These are phyloP conservation scores for Neofusicoccum laricinum DNA, from an alignment of 2,329 filamentous ascomycete genomes.

Conservation along the genomic window DNA sequence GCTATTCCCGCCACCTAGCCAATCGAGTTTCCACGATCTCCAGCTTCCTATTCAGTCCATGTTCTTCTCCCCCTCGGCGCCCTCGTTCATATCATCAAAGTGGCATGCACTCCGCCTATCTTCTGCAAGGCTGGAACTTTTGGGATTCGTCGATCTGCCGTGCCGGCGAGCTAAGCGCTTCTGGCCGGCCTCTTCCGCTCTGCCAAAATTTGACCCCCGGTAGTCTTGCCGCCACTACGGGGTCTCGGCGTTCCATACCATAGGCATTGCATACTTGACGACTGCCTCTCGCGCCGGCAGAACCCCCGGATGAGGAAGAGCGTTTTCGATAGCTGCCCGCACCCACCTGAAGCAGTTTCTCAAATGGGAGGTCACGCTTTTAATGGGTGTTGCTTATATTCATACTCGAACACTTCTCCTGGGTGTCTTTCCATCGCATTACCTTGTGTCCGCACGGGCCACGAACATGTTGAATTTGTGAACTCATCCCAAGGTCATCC, in stretches of 20 bases:
- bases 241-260: background rate
- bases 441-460: background rate
- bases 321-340: background rate
- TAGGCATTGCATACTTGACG: background rate
- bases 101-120: background rate
- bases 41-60: slow-evolving; percentile 3
- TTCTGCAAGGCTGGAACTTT: background rate
- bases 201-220: background rate
- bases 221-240: background rate
- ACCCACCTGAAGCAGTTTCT: background rate
- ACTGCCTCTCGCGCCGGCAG: background rate
- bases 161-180: background rate
- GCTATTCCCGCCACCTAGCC: background rate
- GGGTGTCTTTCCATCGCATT: background rate
- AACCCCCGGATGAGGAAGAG: background rate
- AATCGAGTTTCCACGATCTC: background rate
- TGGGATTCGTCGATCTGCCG: background rate
- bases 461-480: background rate
- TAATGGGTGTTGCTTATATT: background rate
- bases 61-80: background rate
- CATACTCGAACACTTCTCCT: background rate
- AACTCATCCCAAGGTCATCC: background rate
- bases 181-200: background rate
- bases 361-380: background rate
- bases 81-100: background rate